Evolutionary conservation across 2,329 filamentous ascomycete species (phyloP).

Genomic region (Sarocladium oryzae): DNA sequence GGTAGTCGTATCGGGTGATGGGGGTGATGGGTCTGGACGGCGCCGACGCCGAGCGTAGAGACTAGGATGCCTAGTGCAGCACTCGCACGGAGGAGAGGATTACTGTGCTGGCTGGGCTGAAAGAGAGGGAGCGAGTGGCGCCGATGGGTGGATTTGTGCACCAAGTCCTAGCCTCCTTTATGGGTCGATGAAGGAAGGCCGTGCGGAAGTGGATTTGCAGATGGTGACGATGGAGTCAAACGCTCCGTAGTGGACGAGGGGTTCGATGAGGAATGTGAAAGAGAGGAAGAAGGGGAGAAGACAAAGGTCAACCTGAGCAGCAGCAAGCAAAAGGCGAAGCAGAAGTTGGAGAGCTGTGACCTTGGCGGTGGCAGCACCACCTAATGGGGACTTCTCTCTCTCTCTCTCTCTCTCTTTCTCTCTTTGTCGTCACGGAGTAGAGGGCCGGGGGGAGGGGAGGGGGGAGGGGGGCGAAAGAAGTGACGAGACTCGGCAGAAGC

Average conservation of each 20-base stretch:
- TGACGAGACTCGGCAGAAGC: slow-evolving; percentile 1
- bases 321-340: no score
- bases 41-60: slow-evolving; percentile 7
- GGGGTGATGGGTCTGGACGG: slow-evolving; percentile 4
- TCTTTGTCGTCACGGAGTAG: slow-evolving; percentile 1
- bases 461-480: no score
- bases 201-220: slow-evolving; percentile 4
- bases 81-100: no score
- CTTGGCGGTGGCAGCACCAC: no score
- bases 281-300: no score
- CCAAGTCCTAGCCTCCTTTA: background rate
- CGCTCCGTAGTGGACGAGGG: background rate
- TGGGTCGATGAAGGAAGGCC: background rate
- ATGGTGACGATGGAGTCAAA: background rate
- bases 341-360: no score
- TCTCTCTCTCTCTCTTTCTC: no score
- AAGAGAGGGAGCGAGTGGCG: background rate
- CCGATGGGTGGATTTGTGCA: background rate
- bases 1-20: slow-evolving; percentile 9
- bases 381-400: no score
- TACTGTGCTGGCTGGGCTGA: background rate
- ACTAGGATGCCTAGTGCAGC: background rate
- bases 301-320: no score
- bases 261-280: background rate
- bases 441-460: background rate